These are phyloP conservation scores for Apiotrichum montevideense DNA, from an alignment of 1,284 basidiomycete genomes.

Conservation along the genomic window DNA sequence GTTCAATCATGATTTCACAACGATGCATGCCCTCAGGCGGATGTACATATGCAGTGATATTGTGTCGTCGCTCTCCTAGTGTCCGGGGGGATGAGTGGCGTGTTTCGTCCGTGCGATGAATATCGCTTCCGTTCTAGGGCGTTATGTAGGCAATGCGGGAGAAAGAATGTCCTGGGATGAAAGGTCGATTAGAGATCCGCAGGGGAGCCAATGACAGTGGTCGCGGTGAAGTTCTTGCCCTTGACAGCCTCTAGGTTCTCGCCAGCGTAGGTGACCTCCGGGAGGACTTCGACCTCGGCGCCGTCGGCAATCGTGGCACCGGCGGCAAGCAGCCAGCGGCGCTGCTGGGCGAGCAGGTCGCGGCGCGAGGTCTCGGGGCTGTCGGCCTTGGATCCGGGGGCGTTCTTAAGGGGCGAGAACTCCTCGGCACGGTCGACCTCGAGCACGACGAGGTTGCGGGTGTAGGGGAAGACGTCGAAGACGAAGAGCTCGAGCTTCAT, in stretches of 20 bases:
- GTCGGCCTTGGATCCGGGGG: conserved; percentile 88
- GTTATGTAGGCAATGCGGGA: no score
- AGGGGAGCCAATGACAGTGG: conserved; percentile 34
- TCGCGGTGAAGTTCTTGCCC: conserved; percentile 67
- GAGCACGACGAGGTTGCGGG: conserved; percentile 73
- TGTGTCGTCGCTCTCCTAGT: background rate
- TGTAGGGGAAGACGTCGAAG: conserved; percentile 97
- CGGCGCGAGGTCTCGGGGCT: conserved; percentile 82
- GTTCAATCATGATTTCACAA: no score
- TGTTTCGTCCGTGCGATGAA: background rate
- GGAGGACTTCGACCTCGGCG: conserved; percentile 83
- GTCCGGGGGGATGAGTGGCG: background rate
- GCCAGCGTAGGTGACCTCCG: conserved; percentile 79
- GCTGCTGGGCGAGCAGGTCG: conserved; percentile 84
- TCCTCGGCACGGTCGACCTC: conserved; percentile 85
- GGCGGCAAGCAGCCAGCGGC: conserved; percentile 69
- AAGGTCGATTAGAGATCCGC: conserved; percentile 16
- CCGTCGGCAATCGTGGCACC: conserved; percentile 61
- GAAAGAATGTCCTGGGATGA: no score
- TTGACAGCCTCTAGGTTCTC: conserved; percentile 77
- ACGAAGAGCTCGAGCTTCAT: conserved; percentile 99
- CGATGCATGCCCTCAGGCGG: conserved; percentile 1
- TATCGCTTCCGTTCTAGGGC: background rate
- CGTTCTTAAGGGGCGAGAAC: conserved; percentile 97
- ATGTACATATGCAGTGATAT: conserved; percentile 2